Conservation (phyloP, 169 alveolate species). For the Plasmodium inui region DNA sequence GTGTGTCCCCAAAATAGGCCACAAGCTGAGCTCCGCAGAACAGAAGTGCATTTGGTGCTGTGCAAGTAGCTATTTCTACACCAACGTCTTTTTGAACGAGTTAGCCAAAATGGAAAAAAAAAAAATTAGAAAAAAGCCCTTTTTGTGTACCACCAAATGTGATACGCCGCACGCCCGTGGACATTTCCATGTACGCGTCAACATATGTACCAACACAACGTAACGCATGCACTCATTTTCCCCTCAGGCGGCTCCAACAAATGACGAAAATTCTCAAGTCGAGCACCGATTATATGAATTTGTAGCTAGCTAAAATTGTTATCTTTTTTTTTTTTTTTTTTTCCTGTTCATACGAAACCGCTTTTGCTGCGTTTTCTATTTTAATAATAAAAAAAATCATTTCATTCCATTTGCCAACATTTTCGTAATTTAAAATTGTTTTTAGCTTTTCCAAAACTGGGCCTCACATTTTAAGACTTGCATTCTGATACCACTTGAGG, state of each 20-base stretch:
- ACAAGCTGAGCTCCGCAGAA: conserved; percentile 34
- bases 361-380: background rate
- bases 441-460: background rate
- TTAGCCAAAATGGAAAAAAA: conserved; percentile 9
- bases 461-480: background rate
- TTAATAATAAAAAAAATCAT: background rate
- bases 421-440: background rate
- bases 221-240: background rate
- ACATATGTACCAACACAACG: background rate
- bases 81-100: conserved; percentile 71
- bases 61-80: conserved; percentile 65
- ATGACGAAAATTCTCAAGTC: conserved; percentile 70
- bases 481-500: background rate
- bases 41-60: conserved; percentile 74
- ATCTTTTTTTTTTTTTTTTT: conserved; percentile 20
- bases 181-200: background rate
- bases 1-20: conserved; percentile 65
- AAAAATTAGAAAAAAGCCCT: background rate
- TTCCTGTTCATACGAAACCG: background rate
- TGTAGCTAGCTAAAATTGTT: conserved; percentile 11
- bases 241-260: conserved; percentile 52
- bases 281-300: conserved; percentile 35
- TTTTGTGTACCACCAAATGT: background rate
- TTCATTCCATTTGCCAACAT: background rate
- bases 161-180: background rate